phyloP scores from a whole-genome alignment of 2,329 filamentous ascomycete species.

The Blastomyces silverae region DNA sequence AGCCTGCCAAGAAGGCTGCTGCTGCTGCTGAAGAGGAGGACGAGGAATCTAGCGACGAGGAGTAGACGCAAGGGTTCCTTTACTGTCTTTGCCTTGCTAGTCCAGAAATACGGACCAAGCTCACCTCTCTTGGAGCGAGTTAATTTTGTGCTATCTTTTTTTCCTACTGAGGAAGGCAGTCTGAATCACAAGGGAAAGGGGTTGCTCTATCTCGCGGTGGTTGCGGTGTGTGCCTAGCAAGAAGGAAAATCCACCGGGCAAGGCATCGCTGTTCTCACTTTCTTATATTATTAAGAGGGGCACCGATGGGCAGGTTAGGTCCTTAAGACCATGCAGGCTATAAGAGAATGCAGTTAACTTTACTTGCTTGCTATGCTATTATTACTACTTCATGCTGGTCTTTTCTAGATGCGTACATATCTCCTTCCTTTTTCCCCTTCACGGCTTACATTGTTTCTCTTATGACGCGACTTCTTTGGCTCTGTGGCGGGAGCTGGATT shows the following conservation, averaged over 20 bases:
- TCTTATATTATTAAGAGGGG: neutral
- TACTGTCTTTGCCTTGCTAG: neutral
- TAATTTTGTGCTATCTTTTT: neutral
- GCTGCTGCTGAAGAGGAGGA: constrained; percentile 32
- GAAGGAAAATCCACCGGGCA: neutral
- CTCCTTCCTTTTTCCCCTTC: neutral
- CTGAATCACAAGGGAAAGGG: neutral
- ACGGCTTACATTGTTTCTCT: neutral
- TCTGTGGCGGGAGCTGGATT: constrained; percentile 5
- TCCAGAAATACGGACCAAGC: neutral
- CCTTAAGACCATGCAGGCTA: constrained; percentile 2
- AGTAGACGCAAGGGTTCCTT: constrained; percentile 29
- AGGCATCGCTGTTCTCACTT: neutral
- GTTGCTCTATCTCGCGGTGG: neutral
- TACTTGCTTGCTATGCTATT: neutral
- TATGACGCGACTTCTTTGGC: neutral
- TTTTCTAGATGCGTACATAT: neutral
- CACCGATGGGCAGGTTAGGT: neutral
- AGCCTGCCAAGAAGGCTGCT: constrained; percentile 45
- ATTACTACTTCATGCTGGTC: neutral
- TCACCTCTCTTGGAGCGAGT: neutral
- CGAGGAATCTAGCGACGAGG: constrained; percentile 33
- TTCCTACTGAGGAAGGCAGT: neutral
- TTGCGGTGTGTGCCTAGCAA: neutral
- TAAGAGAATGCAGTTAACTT: neutral